Conservation (phyloP, 345 rosid genomes). For the Mercurialis annua region DNA sequence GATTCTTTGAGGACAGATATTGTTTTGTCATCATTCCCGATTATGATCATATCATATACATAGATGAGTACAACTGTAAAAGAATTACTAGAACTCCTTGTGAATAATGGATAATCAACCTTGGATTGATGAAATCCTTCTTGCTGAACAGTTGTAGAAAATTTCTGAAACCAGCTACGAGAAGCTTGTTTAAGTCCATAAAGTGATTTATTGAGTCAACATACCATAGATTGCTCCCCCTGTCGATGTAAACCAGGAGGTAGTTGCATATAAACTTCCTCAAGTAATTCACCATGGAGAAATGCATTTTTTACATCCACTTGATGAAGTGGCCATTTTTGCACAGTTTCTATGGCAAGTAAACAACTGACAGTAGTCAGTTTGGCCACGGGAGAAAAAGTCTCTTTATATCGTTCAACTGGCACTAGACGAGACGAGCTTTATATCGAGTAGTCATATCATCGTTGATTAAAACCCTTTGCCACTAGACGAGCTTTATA, state of each 20-base stretch:
- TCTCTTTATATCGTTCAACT: background rate
- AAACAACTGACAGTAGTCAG: background rate
- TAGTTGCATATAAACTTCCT: background rate
- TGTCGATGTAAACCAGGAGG: background rate
- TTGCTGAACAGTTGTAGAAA: background rate
- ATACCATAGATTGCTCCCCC: background rate
- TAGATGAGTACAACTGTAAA: background rate
- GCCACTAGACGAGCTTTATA: background rate
- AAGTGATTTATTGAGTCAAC: background rate
- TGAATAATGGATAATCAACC: background rate
- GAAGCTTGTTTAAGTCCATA: background rate
- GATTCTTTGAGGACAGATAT: background rate
- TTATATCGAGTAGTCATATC: no score
- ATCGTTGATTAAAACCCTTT: no score
- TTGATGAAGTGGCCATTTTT: background rate
- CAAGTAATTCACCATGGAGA: background rate
- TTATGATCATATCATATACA: background rate
- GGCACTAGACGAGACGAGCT: background rate
- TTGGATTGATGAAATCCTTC: background rate
- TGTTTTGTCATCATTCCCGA: background rate
- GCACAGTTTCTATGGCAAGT: background rate
- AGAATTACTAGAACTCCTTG: background rate
- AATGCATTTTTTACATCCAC: background rate
- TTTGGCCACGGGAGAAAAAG: no score
- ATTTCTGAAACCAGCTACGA: background rate